Evolutionary conservation across 495 filamentous ascomycete genomes (phyloP).

Genomic region (Talaromyces thailandensis): DNA sequence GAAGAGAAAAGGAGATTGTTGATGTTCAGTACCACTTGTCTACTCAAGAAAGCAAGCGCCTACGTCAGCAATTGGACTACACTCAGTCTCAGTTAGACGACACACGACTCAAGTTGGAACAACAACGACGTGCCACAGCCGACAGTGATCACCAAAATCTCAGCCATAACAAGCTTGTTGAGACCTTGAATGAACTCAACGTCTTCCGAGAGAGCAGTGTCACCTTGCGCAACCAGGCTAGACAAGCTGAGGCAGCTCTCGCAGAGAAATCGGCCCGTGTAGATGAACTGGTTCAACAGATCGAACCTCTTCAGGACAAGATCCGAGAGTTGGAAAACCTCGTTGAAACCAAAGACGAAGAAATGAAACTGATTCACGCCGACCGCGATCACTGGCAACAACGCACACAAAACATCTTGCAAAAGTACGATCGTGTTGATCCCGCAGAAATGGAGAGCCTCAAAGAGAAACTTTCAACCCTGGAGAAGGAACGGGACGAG

Average conservation of each 20-base stretch:
- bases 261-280: conserved; percentile 65
- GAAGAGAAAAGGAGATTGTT: conserved; percentile 96
- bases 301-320: conserved; percentile 72
- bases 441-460: conserved; percentile 83
- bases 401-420: conserved; percentile 85
- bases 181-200: conserved; percentile 90
- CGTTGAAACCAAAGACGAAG: conserved; percentile 68
- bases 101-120: conserved; percentile 71
- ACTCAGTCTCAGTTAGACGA: conserved; percentile 80
- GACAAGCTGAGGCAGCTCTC: conserved; percentile 65
- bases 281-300: conserved; percentile 61
- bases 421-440: conserved; percentile 92
- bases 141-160: conserved; percentile 60
- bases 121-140: conserved; percentile 71
- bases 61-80: conserved; percentile 86
- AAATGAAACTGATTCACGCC: conserved; percentile 74
- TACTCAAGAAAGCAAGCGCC: conserved; percentile 71
- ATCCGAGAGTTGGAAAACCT: conserved; percentile 74
- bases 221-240: conserved; percentile 75
- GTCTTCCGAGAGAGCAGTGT: conserved; percentile 87
- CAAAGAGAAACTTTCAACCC: conserved; percentile 54
- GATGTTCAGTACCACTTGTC: conserved; percentile 90
- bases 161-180: conserved; percentile 80
- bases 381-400: conserved; percentile 90
- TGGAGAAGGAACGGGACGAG: conserved; percentile 66